Percentiles rank a stretch among this genome's conserved stretches.
Conservation (phyloP, 2,329 filamentous ascomycete species). For the Tolypocladium capitatum region DNA sequence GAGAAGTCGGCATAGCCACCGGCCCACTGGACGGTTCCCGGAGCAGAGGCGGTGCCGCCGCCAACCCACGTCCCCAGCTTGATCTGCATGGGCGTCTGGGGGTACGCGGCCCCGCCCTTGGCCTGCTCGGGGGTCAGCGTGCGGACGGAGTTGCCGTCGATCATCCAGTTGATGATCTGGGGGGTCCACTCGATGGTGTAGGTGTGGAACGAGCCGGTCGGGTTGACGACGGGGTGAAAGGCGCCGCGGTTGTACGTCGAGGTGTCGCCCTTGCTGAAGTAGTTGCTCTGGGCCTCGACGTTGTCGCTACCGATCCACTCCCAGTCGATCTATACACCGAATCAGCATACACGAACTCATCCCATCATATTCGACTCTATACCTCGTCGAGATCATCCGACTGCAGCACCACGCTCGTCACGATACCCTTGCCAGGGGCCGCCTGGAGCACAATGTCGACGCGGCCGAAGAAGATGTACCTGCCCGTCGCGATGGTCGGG, state of each 20-base stretch:
- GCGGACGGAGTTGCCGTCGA: slow-evolving; percentile 49
- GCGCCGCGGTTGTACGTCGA: slow-evolving; percentile 57
- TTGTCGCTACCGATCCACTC: slow-evolving; percentile 72
- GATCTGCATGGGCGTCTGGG: slow-evolving; percentile 61
- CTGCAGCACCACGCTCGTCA: slow-evolving; percentile 81
- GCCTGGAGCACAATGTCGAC: slow-evolving; percentile 69
- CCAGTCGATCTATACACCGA: slow-evolving; percentile 59
- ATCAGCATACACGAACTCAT: background rate
- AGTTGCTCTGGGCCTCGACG: slow-evolving; percentile 66
- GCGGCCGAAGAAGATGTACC: slow-evolving; percentile 95
- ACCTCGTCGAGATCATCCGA: slow-evolving; percentile 66
- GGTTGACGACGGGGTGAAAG: slow-evolving; percentile 41
- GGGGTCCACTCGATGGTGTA: slow-evolving; percentile 58
- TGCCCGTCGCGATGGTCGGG: slow-evolving; percentile 61
- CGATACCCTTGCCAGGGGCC: slow-evolving; percentile 69
- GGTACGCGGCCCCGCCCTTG: slow-evolving; percentile 44
- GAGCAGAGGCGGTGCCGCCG: slow-evolving; percentile 40
- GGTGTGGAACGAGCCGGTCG: slow-evolving; percentile 41
- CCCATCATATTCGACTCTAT: background rate
- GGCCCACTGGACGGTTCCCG: slow-evolving; percentile 60
- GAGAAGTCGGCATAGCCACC: slow-evolving; percentile 45
- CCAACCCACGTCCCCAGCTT: slow-evolving; percentile 57
- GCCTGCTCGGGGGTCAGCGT: slow-evolving; percentile 48
- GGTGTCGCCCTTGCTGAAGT: slow-evolving; percentile 63
- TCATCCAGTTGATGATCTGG: slow-evolving; percentile 48